phyloP scores from a whole-genome alignment of 2,329 filamentous ascomycete species.

The Aspergillus candidus region DNA sequence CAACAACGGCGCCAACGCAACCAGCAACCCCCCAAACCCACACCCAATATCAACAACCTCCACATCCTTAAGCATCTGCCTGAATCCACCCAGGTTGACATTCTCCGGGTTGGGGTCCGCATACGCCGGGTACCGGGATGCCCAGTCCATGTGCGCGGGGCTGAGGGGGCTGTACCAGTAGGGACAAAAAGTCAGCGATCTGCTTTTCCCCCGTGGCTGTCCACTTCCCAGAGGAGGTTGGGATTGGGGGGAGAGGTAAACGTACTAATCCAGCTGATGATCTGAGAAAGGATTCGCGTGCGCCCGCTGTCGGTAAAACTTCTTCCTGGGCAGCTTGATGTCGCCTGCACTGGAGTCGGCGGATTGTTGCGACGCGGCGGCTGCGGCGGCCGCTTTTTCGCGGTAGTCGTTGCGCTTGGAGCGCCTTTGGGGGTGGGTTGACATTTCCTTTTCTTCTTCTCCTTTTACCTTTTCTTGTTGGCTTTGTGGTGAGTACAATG shows the following conservation, averaged over 20 bases:
- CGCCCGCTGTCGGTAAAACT: slow-evolving; percentile 90
- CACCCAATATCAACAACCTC: slow-evolving; percentile 96
- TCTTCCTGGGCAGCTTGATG: slow-evolving; percentile 76
- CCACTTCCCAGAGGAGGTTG: neutral
- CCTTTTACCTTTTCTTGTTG: slow-evolving; percentile 1
- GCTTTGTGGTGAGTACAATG: neutral
- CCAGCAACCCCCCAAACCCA: slow-evolving; percentile 85
- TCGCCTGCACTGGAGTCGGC: slow-evolving; percentile 23
- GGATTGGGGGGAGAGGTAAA: slow-evolving; percentile 11
- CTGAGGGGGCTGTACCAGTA: slow-evolving; percentile 58
- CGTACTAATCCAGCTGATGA: slow-evolving; percentile 81
- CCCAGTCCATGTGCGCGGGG: slow-evolving; percentile 88
- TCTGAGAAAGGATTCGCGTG: slow-evolving; percentile 99
- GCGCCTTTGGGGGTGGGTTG: slow-evolving; percentile 48
- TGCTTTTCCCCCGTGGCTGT: too few relatives aligned
- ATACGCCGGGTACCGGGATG: slow-evolving; percentile 71
- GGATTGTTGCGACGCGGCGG: slow-evolving; percentile 15
- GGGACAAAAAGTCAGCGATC: too few relatives aligned
- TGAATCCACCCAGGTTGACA: slow-evolving; percentile 27
- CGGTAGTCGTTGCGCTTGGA: slow-evolving; percentile 63
- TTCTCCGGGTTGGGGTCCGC: slow-evolving; percentile 38
- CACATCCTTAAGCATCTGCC: slow-evolving; percentile 59
- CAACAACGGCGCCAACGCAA: slow-evolving; percentile 74
- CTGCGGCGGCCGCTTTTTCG: slow-evolving; percentile 38
- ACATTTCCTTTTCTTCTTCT: slow-evolving; percentile 9